Percentiles rank a stretch among this genome's conserved stretches.
These are phyloP conservation scores for Malus hybrid DNA, from an alignment of 331 rosid genomes.

Conservation along the genomic window DNA sequence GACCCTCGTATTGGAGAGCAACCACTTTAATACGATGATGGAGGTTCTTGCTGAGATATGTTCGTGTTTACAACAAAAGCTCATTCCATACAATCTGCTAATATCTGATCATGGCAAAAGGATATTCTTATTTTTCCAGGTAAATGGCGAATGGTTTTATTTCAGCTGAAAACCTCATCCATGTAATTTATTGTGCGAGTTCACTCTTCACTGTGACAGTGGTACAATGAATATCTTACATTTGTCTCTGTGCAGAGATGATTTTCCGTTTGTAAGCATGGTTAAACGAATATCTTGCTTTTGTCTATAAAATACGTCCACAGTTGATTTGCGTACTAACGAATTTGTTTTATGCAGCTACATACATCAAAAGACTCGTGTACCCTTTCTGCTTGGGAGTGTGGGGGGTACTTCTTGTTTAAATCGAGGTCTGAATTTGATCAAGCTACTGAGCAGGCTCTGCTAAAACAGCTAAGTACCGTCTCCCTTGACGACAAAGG, in stretches of 20 bases:
- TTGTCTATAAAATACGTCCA: too few species aligned
- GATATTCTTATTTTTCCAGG: conserved; percentile 36
- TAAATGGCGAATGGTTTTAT: neutral
- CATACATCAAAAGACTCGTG: neutral
- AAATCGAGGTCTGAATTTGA: conserved; percentile 25
- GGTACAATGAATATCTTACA: too few species aligned
- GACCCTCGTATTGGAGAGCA: conserved; percentile 27
- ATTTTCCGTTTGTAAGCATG: neutral
- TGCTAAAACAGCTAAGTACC: conserved; percentile 9
- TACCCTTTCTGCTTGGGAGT: conserved; percentile 34
- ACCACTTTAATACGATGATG: conserved; percentile 8
- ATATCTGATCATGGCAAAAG: conserved; percentile 28
- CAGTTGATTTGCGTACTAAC: neutral
- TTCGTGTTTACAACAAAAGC: conserved; percentile 13
- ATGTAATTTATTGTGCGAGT: too few species aligned
- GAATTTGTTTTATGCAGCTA: conserved; percentile 9
- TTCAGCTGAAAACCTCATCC: neutral
- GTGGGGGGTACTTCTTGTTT: conserved; percentile 33
- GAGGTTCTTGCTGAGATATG: conserved; percentile 29
- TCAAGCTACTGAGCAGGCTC: conserved; percentile 18
- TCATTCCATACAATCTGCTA: conserved; percentile 22
- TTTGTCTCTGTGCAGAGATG: too few species aligned
- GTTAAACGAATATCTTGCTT: neutral
- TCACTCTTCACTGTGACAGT: too few species aligned
- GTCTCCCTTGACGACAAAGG: conserved; percentile 19